A percentile compares a stretch with the other conserved stretches of the same genome.
These are phyloP conservation scores for Stagonosporopsis chrysanthemi DNA, from an alignment of 2,329 filamentous ascomycete species.

Conservation along the genomic window DNA sequence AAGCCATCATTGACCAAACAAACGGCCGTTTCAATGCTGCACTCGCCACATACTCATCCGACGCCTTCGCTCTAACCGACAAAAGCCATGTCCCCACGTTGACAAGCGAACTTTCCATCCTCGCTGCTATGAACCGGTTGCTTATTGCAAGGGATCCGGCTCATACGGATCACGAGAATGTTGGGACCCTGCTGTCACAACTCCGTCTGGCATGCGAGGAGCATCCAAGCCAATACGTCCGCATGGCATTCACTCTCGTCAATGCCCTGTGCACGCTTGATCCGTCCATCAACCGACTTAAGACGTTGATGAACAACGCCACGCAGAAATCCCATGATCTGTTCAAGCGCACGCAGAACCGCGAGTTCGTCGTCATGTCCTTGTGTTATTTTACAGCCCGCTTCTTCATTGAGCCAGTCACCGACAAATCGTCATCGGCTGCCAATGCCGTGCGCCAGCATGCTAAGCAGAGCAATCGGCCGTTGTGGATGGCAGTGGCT, in stretches of 20 bases:
- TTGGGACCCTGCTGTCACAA: slow-evolving; percentile 68
- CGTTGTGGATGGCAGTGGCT: slow-evolving; percentile 43
- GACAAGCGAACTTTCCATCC: slow-evolving; percentile 53
- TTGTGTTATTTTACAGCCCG: slow-evolving; percentile 84
- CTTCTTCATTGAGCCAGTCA: slow-evolving; percentile 83
- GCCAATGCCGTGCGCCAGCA: slow-evolving; percentile 41
- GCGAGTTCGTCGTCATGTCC: slow-evolving; percentile 81
- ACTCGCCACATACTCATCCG: slow-evolving; percentile 69
- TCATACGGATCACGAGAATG: slow-evolving; percentile 58
- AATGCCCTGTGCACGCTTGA: slow-evolving; percentile 70
- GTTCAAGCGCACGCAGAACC: slow-evolving; percentile 74
- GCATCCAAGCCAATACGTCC: slow-evolving; percentile 77
- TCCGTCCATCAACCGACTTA: slow-evolving; percentile 75
- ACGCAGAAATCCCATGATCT: slow-evolving; percentile 67
- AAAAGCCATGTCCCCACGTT: slow-evolving; percentile 31
- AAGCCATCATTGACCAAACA: slow-evolving; percentile 78
- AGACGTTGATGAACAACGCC: slow-evolving; percentile 72
- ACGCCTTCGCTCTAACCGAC: slow-evolving; percentile 63
- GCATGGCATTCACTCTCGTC: slow-evolving; percentile 78
- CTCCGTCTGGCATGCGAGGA: slow-evolving; percentile 72
- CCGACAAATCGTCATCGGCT: slow-evolving; percentile 63
- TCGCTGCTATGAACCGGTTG: slow-evolving; percentile 58
- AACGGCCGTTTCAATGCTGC: slow-evolving; percentile 76
- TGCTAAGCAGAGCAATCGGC: slow-evolving; percentile 31
- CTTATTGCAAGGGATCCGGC: slow-evolving; percentile 54